phyloP scores from a whole-genome alignment of 805 yeast genomes.

The Starmerella bacillaris region DNA sequence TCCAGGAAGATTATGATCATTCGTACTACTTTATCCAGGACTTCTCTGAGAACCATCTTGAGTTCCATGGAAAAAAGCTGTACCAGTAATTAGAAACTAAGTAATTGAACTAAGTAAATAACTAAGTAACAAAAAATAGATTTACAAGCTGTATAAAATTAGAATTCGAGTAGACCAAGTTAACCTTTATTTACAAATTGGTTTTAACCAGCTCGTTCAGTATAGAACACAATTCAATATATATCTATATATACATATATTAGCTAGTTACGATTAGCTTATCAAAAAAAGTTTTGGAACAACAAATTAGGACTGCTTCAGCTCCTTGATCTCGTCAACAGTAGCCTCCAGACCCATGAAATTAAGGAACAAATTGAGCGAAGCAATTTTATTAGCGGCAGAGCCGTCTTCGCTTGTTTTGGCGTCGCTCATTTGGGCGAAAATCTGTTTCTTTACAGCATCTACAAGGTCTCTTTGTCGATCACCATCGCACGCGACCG shows the following conservation, averaged over 20 bases:
- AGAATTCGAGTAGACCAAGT: too few species aligned
- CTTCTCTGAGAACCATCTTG: slow-evolving; percentile 68
- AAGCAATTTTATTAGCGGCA: slow-evolving; percentile 44
- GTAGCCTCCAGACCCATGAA: slow-evolving; percentile 93
- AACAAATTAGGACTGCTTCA: slow-evolving; percentile 25
- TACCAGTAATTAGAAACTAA: too few species aligned
- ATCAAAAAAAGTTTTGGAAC: background rate
- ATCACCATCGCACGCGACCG: slow-evolving; percentile 80
- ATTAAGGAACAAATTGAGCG: slow-evolving; percentile 78
- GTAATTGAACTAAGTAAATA: too few species aligned
- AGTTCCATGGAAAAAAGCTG: slow-evolving; percentile 61
- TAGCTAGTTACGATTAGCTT: too few species aligned
- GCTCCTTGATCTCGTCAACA: slow-evolving; percentile 71
- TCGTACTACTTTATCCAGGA: slow-evolving; percentile 70
- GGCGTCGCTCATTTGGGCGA: slow-evolving; percentile 45
- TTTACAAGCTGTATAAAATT: too few species aligned
- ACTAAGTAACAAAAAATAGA: too few species aligned
- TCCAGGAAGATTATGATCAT: slow-evolving; percentile 78
- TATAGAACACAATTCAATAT: background rate
- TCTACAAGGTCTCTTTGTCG: slow-evolving; percentile 79
- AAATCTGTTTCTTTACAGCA: slow-evolving; percentile 82
- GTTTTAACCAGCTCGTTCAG: too few species aligned
- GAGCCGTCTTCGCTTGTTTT: slow-evolving; percentile 35
- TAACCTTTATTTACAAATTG: too few species aligned
- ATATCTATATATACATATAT: background rate